phyloP scores from a whole-genome alignment of 805 yeast genomes.

The Saccharomyces cerevisiae region DNA sequence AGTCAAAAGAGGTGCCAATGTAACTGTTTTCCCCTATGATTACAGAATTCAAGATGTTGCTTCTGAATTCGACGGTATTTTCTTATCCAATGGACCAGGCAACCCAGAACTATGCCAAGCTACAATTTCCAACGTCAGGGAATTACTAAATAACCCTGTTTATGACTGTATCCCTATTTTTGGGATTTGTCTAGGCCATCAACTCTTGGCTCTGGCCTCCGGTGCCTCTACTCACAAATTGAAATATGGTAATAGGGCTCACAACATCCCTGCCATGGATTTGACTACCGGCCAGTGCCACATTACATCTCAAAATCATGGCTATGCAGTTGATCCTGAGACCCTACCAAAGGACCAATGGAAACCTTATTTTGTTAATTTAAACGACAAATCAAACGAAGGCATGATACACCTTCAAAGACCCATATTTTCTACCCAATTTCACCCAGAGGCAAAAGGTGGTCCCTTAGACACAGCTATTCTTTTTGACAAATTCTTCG shows the following conservation, averaged over 20 bases:
- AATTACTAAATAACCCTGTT: slow-evolving; percentile 50
- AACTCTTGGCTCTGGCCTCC: slow-evolving; percentile 85
- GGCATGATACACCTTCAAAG: slow-evolving; percentile 85
- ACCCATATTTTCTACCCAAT: slow-evolving; percentile 94
- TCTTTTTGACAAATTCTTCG: slow-evolving; percentile 84
- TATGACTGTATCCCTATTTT: slow-evolving; percentile 75
- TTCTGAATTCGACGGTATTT: slow-evolving; percentile 86
- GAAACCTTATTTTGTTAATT: slow-evolving; percentile 82
- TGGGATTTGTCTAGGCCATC: slow-evolving; percentile 98
- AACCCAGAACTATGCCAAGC: slow-evolving; percentile 86
- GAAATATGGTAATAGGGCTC: slow-evolving; percentile 98
- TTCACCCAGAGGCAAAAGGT: slow-evolving; percentile 99
- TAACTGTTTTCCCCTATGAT: slow-evolving; percentile 94
- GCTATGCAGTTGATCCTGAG: slow-evolving; percentile 85
- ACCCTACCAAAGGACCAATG: slow-evolving; percentile 64
- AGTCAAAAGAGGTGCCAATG: slow-evolving; percentile 89
- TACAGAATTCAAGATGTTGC: slow-evolving; percentile 90
- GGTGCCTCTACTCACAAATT: slow-evolving; percentile 90
- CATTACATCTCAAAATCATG: slow-evolving; percentile 97
- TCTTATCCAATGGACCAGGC: slow-evolving; percentile 95
- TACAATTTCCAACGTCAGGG: slow-evolving; percentile 66
- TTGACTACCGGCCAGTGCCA: slow-evolving; percentile 87
- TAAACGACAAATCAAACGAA: slow-evolving; percentile 93
- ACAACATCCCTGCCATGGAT: slow-evolving; percentile 94
- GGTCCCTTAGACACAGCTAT: slow-evolving; percentile 93